These are phyloP conservation scores for Komagataella ulmi DNA, from an alignment of 805 yeast species.

Conservation along the genomic window DNA sequence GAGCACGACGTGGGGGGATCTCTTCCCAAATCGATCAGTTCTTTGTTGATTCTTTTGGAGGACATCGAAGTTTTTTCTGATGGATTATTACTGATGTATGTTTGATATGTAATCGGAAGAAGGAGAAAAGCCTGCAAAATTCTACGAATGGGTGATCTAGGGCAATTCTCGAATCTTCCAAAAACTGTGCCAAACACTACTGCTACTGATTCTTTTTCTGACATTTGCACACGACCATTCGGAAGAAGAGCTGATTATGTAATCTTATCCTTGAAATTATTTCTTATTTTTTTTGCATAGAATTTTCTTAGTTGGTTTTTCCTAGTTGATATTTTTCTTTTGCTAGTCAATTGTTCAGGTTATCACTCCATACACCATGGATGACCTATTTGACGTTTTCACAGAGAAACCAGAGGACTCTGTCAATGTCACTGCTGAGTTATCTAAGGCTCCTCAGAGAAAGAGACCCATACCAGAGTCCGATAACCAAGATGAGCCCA, in stretches of 20 bases:
- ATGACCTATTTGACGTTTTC: slow-evolving; percentile 52
- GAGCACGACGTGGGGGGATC: slow-evolving; percentile 99
- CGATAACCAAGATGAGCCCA: slow-evolving; percentile 12
- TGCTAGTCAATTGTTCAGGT: neutral
- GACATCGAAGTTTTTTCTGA: slow-evolving; percentile 42
- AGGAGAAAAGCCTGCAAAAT: neutral
- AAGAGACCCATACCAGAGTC: slow-evolving; percentile 6
- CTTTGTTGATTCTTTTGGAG: slow-evolving; percentile 90
- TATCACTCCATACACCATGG: slow-evolving; percentile 8
- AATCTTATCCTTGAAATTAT: neutral
- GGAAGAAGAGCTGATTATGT: neutral
- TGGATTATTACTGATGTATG: neutral
- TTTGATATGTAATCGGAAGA: neutral
- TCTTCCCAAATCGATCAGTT: slow-evolving; percentile 90
- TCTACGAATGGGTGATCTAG: neutral
- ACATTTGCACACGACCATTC: neutral
- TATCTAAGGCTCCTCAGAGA: slow-evolving; percentile 4
- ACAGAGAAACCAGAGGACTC: slow-evolving; percentile 25
- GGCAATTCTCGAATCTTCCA: neutral
- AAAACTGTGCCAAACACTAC: neutral
- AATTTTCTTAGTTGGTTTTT: neutral
- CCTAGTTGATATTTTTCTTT: neutral
- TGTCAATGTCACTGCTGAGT: slow-evolving; percentile 1
- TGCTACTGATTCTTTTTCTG: neutral
- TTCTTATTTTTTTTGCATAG: neutral